Base-by-base conservation (phyloP, 169 alveolate genomes). In the Amoebophrya sp. region DNA sequence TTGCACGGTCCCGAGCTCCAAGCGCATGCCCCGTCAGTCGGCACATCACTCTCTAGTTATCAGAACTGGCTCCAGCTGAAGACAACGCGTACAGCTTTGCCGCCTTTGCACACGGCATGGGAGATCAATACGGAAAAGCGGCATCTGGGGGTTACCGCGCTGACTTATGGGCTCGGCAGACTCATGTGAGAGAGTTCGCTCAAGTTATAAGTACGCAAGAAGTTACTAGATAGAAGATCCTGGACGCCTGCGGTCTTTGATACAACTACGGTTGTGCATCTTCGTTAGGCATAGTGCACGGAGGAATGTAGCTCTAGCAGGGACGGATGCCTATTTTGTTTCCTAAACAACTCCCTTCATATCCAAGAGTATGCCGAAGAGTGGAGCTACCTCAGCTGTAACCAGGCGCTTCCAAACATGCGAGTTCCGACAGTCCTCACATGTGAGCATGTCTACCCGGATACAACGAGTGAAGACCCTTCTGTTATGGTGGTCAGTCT, bases 21-120 rank as follows among this genome's bases (percentile, higher is more conserved):
- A 6, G n/a, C 83, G 36, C n/a, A 36, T 29, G 18, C 83, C 38
- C 2, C 83, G 39, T 6, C 33, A 29, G 83, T 18, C 33, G 83
- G 83, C 33, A 6, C n/a, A 36, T 6, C 83, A 29, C 26, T 65
- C 2, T 65, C 83, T 10, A 36, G 39, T 10, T 65, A 65, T 36
- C 18, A 29, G 33, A 10, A 1, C 36, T 65, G 83, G 83, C 83
- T 65, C 36, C 83, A 65, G 83, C 83, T 65, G 83, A 6, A 26
- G 83, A 65, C 83, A 6, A 10, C 18, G 33, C 18, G n/a, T 36
- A 65, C 83, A 36, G 36, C 2, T 6, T 6, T 26, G 10, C 83
- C 83, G 83, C 83, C 83, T 10, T 36, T 65, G 83, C 83, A 65
- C 83, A 65, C 83, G 83, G 83, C 2, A 26, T 65, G 83, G 83